phyloP scores from a whole-genome alignment of 768 basidiomycete genomes.

The Russula brevipes region DNA sequence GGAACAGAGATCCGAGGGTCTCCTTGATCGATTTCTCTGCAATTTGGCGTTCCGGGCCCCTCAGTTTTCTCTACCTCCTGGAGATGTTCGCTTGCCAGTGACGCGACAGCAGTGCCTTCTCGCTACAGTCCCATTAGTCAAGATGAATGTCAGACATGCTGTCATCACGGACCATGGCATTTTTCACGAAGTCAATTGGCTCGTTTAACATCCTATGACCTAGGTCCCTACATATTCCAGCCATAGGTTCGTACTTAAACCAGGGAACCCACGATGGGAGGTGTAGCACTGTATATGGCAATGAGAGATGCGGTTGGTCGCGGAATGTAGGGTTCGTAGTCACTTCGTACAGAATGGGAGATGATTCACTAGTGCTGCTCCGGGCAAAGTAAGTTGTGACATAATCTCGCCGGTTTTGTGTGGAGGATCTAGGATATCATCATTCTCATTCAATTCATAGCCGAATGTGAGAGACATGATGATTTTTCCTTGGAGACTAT shows the following conservation, averaged over 20 bases:
- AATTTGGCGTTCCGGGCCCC: neutral
- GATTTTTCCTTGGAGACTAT: neutral
- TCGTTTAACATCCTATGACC: neutral
- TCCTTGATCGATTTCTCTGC: neutral
- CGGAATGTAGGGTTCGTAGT: neutral
- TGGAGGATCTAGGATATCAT: neutral
- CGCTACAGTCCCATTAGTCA: neutral
- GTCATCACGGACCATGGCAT: neutral
- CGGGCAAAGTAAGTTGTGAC: neutral
- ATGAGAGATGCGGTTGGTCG: neutral
- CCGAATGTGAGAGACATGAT: slow-evolving; percentile 10
- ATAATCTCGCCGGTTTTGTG: neutral
- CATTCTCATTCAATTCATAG: slow-evolving; percentile 5
- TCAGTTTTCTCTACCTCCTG: neutral
- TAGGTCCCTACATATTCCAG: neutral
- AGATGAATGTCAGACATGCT: too few relatives aligned
- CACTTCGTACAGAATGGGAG: slow-evolving; percentile 19
- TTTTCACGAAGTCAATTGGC: neutral
- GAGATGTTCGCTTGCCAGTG: neutral
- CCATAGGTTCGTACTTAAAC: neutral
- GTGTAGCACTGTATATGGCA: neutral
- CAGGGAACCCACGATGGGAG: too few relatives aligned
- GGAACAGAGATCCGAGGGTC: neutral
- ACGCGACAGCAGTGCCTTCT: neutral
- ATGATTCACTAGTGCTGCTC: slow-evolving; percentile 3